Evolutionary conservation across 2,329 filamentous ascomycete genomes (phyloP), one percentile per base, ranked within the genome.

Genomic region (Phyllosticta ampelicida): DNA sequence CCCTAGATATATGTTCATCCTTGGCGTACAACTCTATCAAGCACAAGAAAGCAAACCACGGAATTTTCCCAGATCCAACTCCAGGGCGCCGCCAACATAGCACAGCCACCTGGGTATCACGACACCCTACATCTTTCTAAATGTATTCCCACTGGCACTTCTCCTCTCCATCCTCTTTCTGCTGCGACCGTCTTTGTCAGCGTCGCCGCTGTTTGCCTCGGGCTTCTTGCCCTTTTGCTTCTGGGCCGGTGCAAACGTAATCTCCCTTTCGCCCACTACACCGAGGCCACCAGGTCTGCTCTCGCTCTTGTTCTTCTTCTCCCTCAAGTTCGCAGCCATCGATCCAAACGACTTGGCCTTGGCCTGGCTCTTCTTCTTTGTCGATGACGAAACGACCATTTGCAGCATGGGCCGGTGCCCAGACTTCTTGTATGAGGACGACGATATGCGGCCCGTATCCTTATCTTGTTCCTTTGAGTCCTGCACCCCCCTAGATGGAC

Each of bases 81-180:
- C 36, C 36, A 44, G n/a, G n/a, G 13, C 36, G 13, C 36, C 36
- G 16, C 23, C 23, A 26, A 26, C 23, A 26, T 8, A 4, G 23
- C 23, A 26, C 23, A 26, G 8, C 23, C 23, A 26, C 8, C 23
- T 44, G 11, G 36, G 36, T n/a, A 44, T 44, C 11, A n/a, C 13
- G 13, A 44, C 36, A 44, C 36, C 36, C 44, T 74, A 86, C 77
- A 89, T 78, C 67, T 78, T 80, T 69, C 86, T 81, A 70, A 90
- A 88, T 48, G 84, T 84, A 72, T 92, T 91, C 55, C 80, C 80
- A 72, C 86, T 90, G 54, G 88, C 88, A 71, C 86, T 90, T 65
- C 87, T 77, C 65, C 87, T 81, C 26, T 77, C 74, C 59, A 76
- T 75, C 69, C 69, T 62, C 57, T 69, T 67, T 30, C 62, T 60